Conservation (phyloP, 306 rosid genomes). For the Medicago truncatula region DNA sequence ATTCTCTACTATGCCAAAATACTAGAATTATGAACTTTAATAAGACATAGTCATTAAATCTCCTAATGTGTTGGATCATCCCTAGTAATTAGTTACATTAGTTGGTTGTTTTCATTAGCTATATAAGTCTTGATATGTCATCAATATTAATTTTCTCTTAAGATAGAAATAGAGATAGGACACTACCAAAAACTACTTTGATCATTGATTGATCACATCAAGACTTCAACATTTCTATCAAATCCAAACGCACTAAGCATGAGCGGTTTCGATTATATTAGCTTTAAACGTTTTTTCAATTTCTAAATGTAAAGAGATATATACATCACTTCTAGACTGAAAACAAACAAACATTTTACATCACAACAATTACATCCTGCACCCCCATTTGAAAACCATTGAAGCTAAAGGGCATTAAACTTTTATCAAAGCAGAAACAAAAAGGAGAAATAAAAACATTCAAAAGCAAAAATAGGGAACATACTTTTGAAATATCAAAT, state of each 20-base stretch:
- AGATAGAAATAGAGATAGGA: too few relatives aligned
- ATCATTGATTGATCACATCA: background rate
- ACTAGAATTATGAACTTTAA: too few relatives aligned
- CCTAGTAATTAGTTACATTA: too few relatives aligned
- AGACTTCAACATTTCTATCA: background rate
- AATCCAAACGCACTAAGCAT: background rate
- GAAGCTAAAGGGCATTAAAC: too few relatives aligned
- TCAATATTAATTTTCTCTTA: too few relatives aligned
- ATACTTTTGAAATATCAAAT: constrained; percentile 47
- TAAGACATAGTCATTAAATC: too few relatives aligned
- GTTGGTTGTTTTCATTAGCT: too few relatives aligned
- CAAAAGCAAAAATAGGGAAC: background rate
- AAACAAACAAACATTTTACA: constrained; percentile 36
- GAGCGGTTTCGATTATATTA: constrained; percentile 22
- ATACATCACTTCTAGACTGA: constrained; percentile 41
- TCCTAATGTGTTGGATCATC: too few relatives aligned
- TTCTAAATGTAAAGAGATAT: background rate
- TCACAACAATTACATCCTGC: constrained; percentile 46
- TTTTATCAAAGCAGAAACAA: too few relatives aligned
- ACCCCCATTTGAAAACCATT: constrained; percentile 36
- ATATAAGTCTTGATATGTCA: too few relatives aligned
- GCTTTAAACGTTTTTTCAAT: constrained; percentile 47
- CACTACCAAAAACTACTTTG: background rate
- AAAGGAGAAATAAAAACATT: too few relatives aligned
- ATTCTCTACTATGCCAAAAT: too few relatives aligned